Evolutionary conservation across 108 stramenopile species (phyloP).

Genomic region (Discostella pseudostelligera): DNA sequence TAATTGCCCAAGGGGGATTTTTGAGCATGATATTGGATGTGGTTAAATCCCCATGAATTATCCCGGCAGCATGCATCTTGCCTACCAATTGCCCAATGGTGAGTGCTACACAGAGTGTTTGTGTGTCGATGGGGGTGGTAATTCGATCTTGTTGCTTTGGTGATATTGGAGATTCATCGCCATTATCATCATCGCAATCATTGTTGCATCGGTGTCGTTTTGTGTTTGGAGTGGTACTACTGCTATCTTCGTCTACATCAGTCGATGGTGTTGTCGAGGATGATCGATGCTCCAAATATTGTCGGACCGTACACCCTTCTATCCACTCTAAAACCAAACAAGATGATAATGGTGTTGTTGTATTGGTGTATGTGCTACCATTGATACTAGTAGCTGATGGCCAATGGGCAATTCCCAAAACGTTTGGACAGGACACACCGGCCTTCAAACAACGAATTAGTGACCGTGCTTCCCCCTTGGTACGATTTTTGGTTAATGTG

Average conservation of each 20-base stretch:
- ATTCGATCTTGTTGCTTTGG: conserved; percentile 30
- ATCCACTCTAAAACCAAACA: conserved; percentile 72
- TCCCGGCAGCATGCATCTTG: conserved; percentile 81
- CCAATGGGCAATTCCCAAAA: conserved; percentile 61
- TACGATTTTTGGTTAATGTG: conserved; percentile 86
- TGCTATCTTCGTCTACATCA: not conserved
- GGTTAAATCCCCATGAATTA: conserved; percentile 96
- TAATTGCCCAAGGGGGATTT: conserved; percentile 28
- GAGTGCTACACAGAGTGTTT: conserved; percentile 46
- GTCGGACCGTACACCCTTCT: conserved; percentile 65
- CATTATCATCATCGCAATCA: not conserved
- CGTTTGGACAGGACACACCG: conserved; percentile 61
- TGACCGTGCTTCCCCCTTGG: conserved; percentile 74
- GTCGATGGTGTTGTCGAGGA: conserved; percentile 3
- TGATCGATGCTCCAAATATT: conserved; percentile 43
- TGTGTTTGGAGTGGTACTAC: not conserved
- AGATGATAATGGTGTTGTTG: conserved; percentile 15
- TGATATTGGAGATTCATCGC: conserved; percentile 5
- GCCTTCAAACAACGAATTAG: conserved; percentile 55
- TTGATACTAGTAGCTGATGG: conserved; percentile 11
- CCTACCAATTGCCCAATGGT: conserved; percentile 79
- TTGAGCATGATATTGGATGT: conserved; percentile 92
- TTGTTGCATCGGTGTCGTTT: conserved; percentile 16
- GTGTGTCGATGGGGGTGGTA: conserved; percentile 29
- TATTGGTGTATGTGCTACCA: conserved; percentile 26